A percentile compares a stretch with the other conserved stretches of the same genome.
Conservation (phyloP, 2,329 filamentous ascomycete species). For the Thelonectria olida region DNA sequence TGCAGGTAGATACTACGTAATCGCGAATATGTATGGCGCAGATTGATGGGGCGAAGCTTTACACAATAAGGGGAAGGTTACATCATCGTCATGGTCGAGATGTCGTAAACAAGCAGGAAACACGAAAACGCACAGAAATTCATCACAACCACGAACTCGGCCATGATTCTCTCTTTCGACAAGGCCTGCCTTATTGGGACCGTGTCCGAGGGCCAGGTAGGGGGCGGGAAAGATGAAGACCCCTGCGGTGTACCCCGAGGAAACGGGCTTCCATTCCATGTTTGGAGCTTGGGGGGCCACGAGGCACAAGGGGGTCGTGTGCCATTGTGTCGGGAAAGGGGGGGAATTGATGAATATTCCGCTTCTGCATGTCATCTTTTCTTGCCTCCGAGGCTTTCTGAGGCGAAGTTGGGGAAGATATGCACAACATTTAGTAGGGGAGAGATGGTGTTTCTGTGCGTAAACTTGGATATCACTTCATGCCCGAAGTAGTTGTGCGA, state of each 20-base stretch:
- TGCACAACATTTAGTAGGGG: too few relatives aligned
- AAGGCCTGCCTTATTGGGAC: constrained; percentile 13
- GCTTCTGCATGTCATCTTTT: background rate
- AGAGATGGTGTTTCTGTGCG: too few relatives aligned
- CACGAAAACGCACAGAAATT: background rate
- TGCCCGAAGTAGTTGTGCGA: background rate
- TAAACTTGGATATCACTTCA: background rate
- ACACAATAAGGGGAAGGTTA: too few relatives aligned
- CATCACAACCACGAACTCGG: background rate
- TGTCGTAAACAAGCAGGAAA: background rate
- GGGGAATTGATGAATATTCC: background rate
- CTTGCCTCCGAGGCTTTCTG: background rate
- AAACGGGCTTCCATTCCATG: constrained; percentile 5
- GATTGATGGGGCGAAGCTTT: too few relatives aligned
- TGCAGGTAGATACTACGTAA: too few relatives aligned
- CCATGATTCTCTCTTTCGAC: background rate
- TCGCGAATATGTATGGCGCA: too few relatives aligned
- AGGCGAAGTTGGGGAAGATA: background rate
- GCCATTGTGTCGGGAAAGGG: constrained; percentile 29
- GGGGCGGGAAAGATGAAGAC: constrained; percentile 4
- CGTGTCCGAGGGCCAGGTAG: constrained; percentile 5
- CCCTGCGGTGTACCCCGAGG: constrained; percentile 22
- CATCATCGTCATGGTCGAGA: too few relatives aligned
- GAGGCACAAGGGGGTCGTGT: constrained; percentile 27
- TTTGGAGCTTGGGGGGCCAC: constrained; percentile 21